Percentiles rank a stretch among this genome's conserved stretches.
These are phyloP conservation scores for Schizochytrium sp. DNA, from an alignment of 108 stramenopile species.

Conservation along the genomic window DNA sequence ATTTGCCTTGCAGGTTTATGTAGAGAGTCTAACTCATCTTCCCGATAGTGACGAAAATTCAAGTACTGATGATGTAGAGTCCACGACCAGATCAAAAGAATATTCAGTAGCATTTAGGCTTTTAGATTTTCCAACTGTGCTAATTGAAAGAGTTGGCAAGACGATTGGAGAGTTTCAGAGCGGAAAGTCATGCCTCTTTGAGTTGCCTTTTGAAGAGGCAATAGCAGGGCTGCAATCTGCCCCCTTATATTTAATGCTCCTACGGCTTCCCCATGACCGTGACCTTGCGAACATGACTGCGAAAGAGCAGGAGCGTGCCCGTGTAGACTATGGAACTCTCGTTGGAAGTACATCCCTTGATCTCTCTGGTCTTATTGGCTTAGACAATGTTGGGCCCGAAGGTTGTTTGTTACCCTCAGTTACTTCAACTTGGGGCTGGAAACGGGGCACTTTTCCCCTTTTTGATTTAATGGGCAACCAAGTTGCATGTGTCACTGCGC, in stretches of 20 bases:
- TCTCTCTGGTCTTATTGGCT: slow-evolving; percentile 13
- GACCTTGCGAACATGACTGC: neutral
- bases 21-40: neutral
- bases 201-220: slow-evolving; percentile 27
- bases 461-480: slow-evolving; percentile 52
- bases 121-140: slow-evolving; percentile 50
- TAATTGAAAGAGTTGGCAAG: neutral
- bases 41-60: neutral
- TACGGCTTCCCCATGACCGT: neutral
- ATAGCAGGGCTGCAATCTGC: neutral
- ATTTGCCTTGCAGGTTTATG: slow-evolving; percentile 37
- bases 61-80: neutral
- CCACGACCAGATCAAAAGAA: neutral
- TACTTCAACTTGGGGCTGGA: slow-evolving; percentile 50
- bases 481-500: neutral
- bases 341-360: slow-evolving; percentile 10
- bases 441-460: neutral
- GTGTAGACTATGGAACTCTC: neutral
- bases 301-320: neutral
- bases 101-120: slow-evolving; percentile 15
- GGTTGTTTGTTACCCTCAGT: neutral
- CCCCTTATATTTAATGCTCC: slow-evolving; percentile 41
- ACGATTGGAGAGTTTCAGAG: neutral
- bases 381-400: neutral
- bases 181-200: slow-evolving; percentile 53